phyloP scores from a whole-genome alignment of 805 yeast species.

The Suhomyces xylopsoci region DNA sequence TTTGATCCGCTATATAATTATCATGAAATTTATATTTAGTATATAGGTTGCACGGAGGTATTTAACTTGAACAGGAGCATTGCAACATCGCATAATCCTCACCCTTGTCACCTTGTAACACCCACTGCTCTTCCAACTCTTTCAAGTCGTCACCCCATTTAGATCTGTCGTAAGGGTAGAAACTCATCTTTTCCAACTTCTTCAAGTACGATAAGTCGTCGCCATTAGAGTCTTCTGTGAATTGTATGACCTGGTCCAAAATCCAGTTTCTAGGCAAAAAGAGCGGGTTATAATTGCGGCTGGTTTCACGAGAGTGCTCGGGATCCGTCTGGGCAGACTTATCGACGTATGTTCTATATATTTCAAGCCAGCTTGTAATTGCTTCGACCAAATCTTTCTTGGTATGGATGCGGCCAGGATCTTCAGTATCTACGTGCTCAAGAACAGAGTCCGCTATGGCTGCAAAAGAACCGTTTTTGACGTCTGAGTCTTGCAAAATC shows the following conservation, averaged over 20 bases:
- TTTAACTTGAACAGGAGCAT: conserved; percentile 64
- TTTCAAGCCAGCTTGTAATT: conserved; percentile 50
- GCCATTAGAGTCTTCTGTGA: conserved; percentile 50
- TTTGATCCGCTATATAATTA: no score
- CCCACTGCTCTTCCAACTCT: conserved; percentile 57
- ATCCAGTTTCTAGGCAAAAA: conserved; percentile 87
- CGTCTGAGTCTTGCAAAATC: conserved; percentile 48
- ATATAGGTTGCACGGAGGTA: no score
- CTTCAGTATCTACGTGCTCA: conserved; percentile 16
- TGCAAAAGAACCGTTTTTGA: conserved; percentile 5
- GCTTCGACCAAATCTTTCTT: conserved; percentile 41
- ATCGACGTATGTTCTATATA: conserved; percentile 43
- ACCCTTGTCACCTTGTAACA: conserved; percentile 47
- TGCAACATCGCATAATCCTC: conserved; percentile 59
- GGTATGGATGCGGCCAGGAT: conserved; percentile 16
- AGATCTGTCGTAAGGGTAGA: conserved; percentile 64
- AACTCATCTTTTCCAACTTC: conserved; percentile 67
- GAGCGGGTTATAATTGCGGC: conserved; percentile 61
- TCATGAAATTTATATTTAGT: no score
- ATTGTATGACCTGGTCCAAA: conserved; percentile 72
- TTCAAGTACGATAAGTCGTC: conserved; percentile 48
- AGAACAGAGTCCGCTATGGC: conserved; percentile 19
- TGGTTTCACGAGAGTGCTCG: conserved; percentile 18
- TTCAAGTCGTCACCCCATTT: conserved; percentile 68
- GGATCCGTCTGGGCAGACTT: conserved; percentile 38